Evolutionary conservation across 176 grass and related monocot genomes (phyloP).

Genomic region (Eremochloa ophiuroides): DNA sequence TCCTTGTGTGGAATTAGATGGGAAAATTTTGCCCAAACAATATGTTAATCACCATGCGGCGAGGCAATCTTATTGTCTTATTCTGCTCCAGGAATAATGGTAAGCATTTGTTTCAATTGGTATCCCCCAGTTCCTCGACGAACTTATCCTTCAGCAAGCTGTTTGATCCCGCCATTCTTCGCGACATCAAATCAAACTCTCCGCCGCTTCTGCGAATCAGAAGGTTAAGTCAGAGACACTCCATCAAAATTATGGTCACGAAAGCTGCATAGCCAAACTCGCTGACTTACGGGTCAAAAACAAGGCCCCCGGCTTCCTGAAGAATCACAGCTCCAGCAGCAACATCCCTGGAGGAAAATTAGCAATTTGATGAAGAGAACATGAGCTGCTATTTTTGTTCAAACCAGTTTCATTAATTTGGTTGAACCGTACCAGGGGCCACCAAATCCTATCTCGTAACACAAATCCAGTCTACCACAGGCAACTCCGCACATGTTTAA

Average conservation of each 20-base stretch:
- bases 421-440: slow-evolving; percentile 65
- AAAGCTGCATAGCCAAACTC: not conserved
- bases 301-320: slow-evolving; percentile 81
- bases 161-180: slow-evolving; percentile 80
- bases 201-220: slow-evolving; percentile 53
- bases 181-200: slow-evolving; percentile 68
- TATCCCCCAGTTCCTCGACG: slow-evolving; percentile 38
- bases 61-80: slow-evolving; percentile 9
- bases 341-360: slow-evolving; percentile 65
- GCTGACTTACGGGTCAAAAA: slow-evolving; percentile 84
- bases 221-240: not conserved
- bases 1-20: not conserved
- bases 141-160: slow-evolving; percentile 68
- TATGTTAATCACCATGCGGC: not conserved
- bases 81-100: not conserved
- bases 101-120: slow-evolving; percentile 17
- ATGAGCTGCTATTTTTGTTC: not conserved
- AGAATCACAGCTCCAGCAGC: slow-evolving; percentile 90
- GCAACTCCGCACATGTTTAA: slow-evolving; percentile 87
- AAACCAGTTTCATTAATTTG: not conserved
- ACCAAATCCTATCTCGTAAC: slow-evolving; percentile 95
- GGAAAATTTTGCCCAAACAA: not conserved
- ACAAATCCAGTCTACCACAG: slow-evolving; percentile 90
- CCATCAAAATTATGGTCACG: not conserved
- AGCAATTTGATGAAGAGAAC: not conserved